Conservation (phyloP, 1,139 yeast species). For the Zhuliangozyma parablackwelliae region DNA sequence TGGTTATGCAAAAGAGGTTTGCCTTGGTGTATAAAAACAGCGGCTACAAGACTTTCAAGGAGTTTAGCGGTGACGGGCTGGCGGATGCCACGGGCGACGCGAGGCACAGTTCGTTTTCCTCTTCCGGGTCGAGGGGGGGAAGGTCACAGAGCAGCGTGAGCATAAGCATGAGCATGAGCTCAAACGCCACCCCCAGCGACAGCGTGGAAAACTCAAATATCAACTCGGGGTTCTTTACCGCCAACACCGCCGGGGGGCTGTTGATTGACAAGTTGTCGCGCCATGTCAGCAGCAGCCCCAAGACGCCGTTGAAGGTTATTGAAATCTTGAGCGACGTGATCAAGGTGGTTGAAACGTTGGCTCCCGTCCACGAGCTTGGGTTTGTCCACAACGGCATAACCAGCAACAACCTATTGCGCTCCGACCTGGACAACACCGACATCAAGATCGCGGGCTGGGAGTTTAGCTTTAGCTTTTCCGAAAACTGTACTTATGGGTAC, state of each 20-base stretch:
- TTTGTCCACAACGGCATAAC: constrained; percentile 51
- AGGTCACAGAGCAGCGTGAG: constrained; percentile 1
- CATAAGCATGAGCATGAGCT: background rate
- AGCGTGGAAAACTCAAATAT: constrained; percentile 2
- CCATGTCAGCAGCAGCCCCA: constrained; percentile 13
- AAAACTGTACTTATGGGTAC: constrained; percentile 35
- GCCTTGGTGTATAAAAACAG: constrained; percentile 25
- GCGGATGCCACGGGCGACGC: background rate
- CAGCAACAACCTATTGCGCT: constrained; percentile 30
- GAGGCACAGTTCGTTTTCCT: constrained; percentile 5
- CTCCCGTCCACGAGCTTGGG: constrained; percentile 38
- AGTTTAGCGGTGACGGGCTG: constrained; percentile 1
- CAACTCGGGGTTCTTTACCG: constrained; percentile 2
- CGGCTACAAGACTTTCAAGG: constrained; percentile 19
- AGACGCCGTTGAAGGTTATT: constrained; percentile 19
- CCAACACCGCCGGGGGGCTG: constrained; percentile 4
- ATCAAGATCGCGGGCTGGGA: constrained; percentile 50
- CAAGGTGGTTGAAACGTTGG: constrained; percentile 30
- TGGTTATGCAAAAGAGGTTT: constrained; percentile 15
- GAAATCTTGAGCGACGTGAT: constrained; percentile 32
- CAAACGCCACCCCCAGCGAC: constrained; percentile 4
- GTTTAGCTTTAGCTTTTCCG: constrained; percentile 43
- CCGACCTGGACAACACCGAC: constrained; percentile 20
- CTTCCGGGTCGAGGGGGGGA: constrained; percentile 1
- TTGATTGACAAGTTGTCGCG: constrained; percentile 6